phyloP scores from a whole-genome alignment of 306 rosid species.

The Vigna trinervia region DNA sequence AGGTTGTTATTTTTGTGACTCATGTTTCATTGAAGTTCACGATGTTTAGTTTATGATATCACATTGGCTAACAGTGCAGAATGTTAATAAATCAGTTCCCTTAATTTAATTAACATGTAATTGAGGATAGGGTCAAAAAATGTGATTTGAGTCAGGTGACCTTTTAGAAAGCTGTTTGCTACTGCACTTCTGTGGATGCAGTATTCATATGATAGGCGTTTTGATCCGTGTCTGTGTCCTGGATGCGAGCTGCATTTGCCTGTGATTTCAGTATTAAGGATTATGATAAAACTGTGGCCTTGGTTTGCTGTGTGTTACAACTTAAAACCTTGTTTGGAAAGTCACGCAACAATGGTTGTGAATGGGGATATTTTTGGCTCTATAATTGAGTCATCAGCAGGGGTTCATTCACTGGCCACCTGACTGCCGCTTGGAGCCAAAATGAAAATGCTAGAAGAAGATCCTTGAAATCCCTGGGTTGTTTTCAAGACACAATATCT shows the following conservation, averaged over 20 bases:
- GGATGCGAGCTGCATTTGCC: neutral
- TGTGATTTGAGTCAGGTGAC: neutral
- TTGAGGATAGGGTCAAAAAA: neutral
- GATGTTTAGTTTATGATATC: neutral
- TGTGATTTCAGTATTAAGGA: neutral
- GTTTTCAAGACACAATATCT: conserved; percentile 68
- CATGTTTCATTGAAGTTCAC: neutral
- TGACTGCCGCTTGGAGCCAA: conserved; percentile 44
- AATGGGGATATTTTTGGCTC: conserved; percentile 48
- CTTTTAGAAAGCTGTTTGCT: too few species aligned
- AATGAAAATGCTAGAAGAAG: conserved; percentile 48
- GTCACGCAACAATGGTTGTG: neutral
- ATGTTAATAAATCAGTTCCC: neutral
- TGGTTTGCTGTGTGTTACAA: too few species aligned
- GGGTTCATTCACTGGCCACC: conserved; percentile 9
- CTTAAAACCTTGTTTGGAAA: too few species aligned
- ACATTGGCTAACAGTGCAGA: neutral
- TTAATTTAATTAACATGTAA: neutral
- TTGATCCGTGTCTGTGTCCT: neutral
- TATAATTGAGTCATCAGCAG: conserved; percentile 41
- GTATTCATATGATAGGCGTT: neutral
- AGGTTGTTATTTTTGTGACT: neutral
- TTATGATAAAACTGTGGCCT: too few species aligned
- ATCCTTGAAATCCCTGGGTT: conserved; percentile 58
- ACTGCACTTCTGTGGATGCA: neutral